Base-by-base conservation (phyloP, 2,329 filamentous ascomycete genomes). In the Nakataea oryzae region DNA sequence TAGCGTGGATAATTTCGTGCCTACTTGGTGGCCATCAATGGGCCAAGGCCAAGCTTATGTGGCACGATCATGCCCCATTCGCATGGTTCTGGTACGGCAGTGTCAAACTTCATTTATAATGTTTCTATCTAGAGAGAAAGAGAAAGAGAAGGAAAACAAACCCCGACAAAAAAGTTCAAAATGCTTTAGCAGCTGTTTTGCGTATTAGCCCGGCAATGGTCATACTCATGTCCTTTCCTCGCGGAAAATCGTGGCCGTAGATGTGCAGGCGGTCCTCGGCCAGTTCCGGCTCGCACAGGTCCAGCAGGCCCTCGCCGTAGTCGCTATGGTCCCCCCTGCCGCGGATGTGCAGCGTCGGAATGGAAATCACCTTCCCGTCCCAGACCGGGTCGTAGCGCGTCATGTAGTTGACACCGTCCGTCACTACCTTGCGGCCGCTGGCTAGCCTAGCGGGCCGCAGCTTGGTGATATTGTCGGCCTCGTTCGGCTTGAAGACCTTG, bases 401-500 rank as follows among this genome's bases (percentile, higher is more conserved):
- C 63, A 64, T 64, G 61, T 61, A 64, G 55, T 64, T 60, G 6
- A 9, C 32, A 13, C 32, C 32, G 32, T 32, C 14, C 60, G 13
- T 61, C 30, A 60, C 2, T 28, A 64, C 63, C 58, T 64, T 32
- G 62, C 63, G 61, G 24, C 63, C 63, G 60, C 62, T 62, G 47
- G 58, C 58, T 9, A 64, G 63, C 26, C 30, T 64, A 8, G 63
- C 63, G 26, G 63, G 63, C 58, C 61, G 32, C 26, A 57, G 58
- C 17, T 58, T 64, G 0, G 62, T 60, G 27, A 60, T 14, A 9
- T 64, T 57, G 30, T 64, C 63, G 32, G 61, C 58, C 14, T 60
- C 60, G 47, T 64, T 61, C 54, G 63, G 60, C 54, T 64, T 64
- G 61, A 64, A 64, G 54, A 64, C 59, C 17, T 64, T 58, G n/a